Evolutionary conservation across 371 early-diverging fungal species (phyloP), one percentile per base, ranked within the genome.

Genomic region (Vairimorpha necatrix): DNA sequence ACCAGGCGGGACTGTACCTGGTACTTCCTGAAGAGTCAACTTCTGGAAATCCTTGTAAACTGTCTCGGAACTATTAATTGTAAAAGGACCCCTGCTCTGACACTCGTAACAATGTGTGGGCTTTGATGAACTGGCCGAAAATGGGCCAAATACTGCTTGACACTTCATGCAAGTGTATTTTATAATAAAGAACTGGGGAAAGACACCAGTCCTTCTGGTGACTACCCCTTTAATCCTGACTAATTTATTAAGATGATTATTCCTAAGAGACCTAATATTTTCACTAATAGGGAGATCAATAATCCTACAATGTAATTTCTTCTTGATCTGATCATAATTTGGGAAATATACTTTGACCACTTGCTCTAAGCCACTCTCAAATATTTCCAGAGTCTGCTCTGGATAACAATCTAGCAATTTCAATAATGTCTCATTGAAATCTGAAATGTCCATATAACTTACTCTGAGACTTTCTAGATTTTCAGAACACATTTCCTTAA

Each of bases 31-130:
- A 46, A 98, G 86, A 0, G 95, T 94, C 76, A 97, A 83, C 62
- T 93, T 92, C 87, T 98, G 99, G 80, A 92, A 95, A 87, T 98
- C 94, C 78, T 96, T 89, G 84, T 96, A 98, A 1, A 95, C 88
- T 0, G 98, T 95, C 87, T 93, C 92, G 76, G 93, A 91, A 50
- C 90, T 87, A 39, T 65, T 67, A 16, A 56, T 28, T 28, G 30
- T 20, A 28, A 56, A 95, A 0, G 96, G 94, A 4, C 96, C 95
- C 47, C 89, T 89, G 26, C 90, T 89, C 80, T 94, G 92, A 87
- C 99, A 99, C 61, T 90, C 90, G 13, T 89, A 87, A 87, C 99
- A 99, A 75, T 89, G 89, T 18, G 88, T 87, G 68, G 97, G 87
- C 74, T 89, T 90, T 74, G 94, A 88, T 81, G 92, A 94, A 66